Evolutionary conservation across 2,329 filamentous ascomycete genomes (phyloP).

Genomic region (Penicillium sp.): DNA sequence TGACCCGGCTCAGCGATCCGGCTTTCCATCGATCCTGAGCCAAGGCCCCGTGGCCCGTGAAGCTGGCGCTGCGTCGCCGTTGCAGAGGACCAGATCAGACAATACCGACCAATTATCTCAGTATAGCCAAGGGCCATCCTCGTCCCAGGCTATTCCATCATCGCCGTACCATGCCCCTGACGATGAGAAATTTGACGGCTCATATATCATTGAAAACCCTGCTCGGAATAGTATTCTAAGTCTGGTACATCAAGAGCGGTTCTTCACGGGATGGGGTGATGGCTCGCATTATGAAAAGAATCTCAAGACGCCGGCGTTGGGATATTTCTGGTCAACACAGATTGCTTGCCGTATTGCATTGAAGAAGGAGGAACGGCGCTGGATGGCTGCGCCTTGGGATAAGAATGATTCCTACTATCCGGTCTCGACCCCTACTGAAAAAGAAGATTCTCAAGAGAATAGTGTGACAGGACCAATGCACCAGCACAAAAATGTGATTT

Average conservation of each 20-base stretch:
- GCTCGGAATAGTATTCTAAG: conserved; percentile 63
- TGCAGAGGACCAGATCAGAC: conserved; percentile 24
- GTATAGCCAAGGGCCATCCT: conserved; percentile 29
- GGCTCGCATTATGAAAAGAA: conserved; percentile 45
- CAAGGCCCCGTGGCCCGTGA: conserved; percentile 28
- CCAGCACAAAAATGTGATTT: conserved; percentile 1
- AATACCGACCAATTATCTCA: conserved; percentile 23
- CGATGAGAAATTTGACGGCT: conserved; percentile 38
- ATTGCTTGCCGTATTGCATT: conserved; percentile 82
- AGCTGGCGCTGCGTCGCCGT: conserved; percentile 28
- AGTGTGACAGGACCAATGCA: not conserved
- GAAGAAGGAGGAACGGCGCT: conserved; percentile 69
- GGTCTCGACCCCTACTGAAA: conserved; percentile 15
- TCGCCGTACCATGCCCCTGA: conserved; percentile 39
- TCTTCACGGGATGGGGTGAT: conserved; percentile 96
- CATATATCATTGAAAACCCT: conserved; percentile 48
- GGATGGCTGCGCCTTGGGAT: conserved; percentile 26
- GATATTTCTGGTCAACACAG: conserved; percentile 90
- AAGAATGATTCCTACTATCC: conserved; percentile 11
- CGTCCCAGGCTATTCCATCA: conserved; percentile 37
- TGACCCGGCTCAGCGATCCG: conserved; percentile 11
- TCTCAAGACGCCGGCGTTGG: conserved; percentile 81
- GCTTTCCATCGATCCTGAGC: conserved; percentile 20
- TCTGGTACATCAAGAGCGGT: conserved; percentile 88
- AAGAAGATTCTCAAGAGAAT: conserved; percentile 7